Conservation (phyloP, 768 basidiomycete genomes). For the Mycena latifolia region DNA sequence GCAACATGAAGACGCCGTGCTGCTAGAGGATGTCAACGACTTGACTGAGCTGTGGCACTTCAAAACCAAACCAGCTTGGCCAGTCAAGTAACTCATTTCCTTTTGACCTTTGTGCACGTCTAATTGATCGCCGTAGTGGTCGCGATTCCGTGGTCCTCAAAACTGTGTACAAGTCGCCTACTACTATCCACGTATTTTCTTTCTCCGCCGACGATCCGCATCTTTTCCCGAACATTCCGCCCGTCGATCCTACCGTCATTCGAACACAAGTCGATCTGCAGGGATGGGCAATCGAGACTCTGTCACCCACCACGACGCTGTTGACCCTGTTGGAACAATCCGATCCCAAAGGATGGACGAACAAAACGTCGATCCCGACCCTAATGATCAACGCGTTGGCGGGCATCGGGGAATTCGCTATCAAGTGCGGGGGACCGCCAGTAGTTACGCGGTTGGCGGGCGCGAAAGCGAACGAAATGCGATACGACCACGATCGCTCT, state of each 20-base stretch:
- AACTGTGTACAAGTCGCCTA: slow-evolving; percentile 97
- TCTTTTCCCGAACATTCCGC: slow-evolving; percentile 82
- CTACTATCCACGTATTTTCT: slow-evolving; percentile 93
- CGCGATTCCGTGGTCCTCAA: slow-evolving; percentile 92
- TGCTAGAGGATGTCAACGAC: slow-evolving; percentile 92
- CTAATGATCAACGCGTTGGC: slow-evolving; percentile 92
- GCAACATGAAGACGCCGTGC: slow-evolving; percentile 85
- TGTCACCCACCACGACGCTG: slow-evolving; percentile 95
- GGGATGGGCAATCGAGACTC: slow-evolving; percentile 96
- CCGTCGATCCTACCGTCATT: slow-evolving; percentile 80
- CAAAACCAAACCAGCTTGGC: slow-evolving; percentile 94
- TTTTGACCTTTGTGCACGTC: slow-evolving; percentile 21
- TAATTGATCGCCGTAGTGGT: slow-evolving; percentile 64
- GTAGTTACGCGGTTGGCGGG: slow-evolving; percentile 87
- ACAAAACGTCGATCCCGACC: slow-evolving; percentile 93
- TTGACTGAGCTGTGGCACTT: slow-evolving; percentile 94
- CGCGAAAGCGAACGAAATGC: slow-evolving; percentile 77
- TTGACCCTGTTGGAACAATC: slow-evolving; percentile 96
- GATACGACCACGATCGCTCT: slow-evolving; percentile 90
- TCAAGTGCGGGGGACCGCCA: slow-evolving; percentile 96
- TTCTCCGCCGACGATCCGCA: slow-evolving; percentile 94
- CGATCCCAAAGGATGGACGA: slow-evolving; percentile 97
- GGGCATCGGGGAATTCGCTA: slow-evolving; percentile 95
- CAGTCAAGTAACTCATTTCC: slow-evolving; percentile 75
- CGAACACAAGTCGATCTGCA: slow-evolving; percentile 98